Evolutionary conservation across 805 yeast species (phyloP).

Genomic region (Blastobotrys robertii): DNA sequence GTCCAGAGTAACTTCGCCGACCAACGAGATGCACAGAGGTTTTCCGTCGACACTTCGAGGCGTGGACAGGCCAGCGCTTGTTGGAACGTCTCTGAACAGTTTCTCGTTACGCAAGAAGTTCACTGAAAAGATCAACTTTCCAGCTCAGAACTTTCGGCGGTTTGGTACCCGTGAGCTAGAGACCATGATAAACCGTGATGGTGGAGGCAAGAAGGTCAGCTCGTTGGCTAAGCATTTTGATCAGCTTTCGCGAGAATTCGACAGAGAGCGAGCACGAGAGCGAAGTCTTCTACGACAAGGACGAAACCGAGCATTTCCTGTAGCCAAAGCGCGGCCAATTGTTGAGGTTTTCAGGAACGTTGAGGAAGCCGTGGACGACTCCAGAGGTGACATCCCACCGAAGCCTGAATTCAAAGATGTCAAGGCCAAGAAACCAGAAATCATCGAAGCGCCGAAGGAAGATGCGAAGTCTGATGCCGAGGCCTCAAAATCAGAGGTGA

Average conservation of each 20-base stretch:
- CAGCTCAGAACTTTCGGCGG: slow-evolving; percentile 10
- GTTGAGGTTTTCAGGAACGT: slow-evolving; percentile 86
- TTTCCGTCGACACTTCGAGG: too few relatives aligned
- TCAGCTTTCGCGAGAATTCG: slow-evolving; percentile 75
- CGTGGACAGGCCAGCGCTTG: too few relatives aligned
- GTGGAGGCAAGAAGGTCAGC: slow-evolving; percentile 21
- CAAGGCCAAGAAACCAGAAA: not conserved
- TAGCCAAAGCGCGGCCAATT: slow-evolving; percentile 69
- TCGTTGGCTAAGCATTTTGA: slow-evolving; percentile 56
- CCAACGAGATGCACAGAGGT: too few relatives aligned
- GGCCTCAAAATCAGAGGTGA: too few relatives aligned
- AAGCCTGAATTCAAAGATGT: slow-evolving; percentile 1
- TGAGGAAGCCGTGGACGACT: slow-evolving; percentile 72
- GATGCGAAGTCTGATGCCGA: too few relatives aligned
- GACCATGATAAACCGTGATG: slow-evolving; percentile 1
- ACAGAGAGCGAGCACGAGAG: slow-evolving; percentile 75
- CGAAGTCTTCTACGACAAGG: slow-evolving; percentile 49
- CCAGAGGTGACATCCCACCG: slow-evolving; percentile 12
- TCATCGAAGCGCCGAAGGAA: too few relatives aligned
- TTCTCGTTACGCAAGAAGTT: slow-evolving; percentile 9
- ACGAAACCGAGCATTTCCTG: slow-evolving; percentile 58
- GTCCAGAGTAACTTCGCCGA: not conserved
- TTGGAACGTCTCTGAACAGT: not conserved
- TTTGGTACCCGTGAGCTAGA: slow-evolving; percentile 17
- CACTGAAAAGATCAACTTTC: slow-evolving; percentile 11